Base-by-base conservation (phyloP, 805 yeast species). In the Starmerella stellata region DNA sequence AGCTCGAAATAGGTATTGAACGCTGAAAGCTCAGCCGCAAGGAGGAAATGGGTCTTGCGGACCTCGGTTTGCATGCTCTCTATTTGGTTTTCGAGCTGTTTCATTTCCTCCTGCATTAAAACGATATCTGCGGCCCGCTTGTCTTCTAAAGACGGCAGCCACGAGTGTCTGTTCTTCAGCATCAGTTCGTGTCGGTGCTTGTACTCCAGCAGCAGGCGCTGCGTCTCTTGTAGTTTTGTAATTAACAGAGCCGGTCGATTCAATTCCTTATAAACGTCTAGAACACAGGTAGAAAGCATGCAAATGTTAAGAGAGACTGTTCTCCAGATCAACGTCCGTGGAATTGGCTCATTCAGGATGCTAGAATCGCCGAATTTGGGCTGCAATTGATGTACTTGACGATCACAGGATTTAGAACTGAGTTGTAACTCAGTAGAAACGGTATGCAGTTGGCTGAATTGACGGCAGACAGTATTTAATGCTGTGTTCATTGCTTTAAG, bases 11-110 rank as follows among this genome's bases (percentile, higher is more conserved):
- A 41, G 18, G 44, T 43, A 39, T 57, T 55, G 43, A 60, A 61
- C 9, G 44, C 16, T 16, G 48, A 62, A 9, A 62, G 52, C 43
- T 62, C 66, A 7, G 52, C 46, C 1, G 66, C 66, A 5, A 61
- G 44, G 2, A 53, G 38, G 18, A 51, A 51, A 37, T 62, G 65
- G 2, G 58, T 46, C n/a, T 49, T 49, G 30, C 52, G 41, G 18
- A 62, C 49, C 31, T 53, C 55, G 17, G 44, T 41, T 28, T 59
- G 56, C 14, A 60, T 40, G 14, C 52, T 38, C 13, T 44, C 38
- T 30, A 59, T 52, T 24, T 49, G 52, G n/a, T 43, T 44, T 31
- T 54, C 51, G 3, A 55, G 41, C 5, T 42, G 38, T 16, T 49
- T 47, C n/a, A 62, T 52, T 11, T 44, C 44, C n/a, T 47, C 52